These are phyloP conservation scores for Crithidia acanthocephali DNA, from an alignment of 208 protist species.

Conservation along the genomic window DNA sequence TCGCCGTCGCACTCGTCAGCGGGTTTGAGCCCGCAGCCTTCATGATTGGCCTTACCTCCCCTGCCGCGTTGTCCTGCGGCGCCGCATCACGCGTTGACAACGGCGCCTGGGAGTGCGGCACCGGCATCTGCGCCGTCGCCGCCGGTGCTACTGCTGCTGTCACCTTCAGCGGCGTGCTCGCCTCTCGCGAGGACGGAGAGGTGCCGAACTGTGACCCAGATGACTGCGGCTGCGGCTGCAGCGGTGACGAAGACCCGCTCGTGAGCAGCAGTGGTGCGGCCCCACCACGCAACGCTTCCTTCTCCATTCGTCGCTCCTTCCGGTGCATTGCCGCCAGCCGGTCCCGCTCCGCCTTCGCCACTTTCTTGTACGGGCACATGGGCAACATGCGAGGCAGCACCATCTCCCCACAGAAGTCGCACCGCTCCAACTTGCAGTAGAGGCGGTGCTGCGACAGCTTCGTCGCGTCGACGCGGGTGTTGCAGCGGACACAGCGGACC, in stretches of 20 bases:
- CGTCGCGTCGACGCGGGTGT: conserved; percentile 62
- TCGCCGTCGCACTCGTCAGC: too few relatives aligned
- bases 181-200: not conserved
- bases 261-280: not conserved
- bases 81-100: too few relatives aligned
- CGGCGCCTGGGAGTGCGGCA: conserved; percentile 7
- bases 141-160: not conserved
- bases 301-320: conserved; percentile 14
- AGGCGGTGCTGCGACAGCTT: conserved; percentile 58
- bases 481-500: conserved; percentile 72
- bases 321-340: conserved; percentile 38
- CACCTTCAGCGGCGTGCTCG: not conserved
- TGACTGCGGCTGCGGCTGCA: not conserved
- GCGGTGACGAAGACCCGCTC: not conserved
- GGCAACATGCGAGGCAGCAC: conserved; percentile 72
- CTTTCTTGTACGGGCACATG: conserved; percentile 63
- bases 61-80: too few relatives aligned
- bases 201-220: not conserved
- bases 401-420: conserved; percentile 74
- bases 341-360: conserved; percentile 56
- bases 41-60: conserved; percentile 9
- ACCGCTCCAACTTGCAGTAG: conserved; percentile 66
- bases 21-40: not conserved
- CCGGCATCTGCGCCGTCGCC: not conserved
- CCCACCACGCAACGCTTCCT: not conserved